These are phyloP conservation scores for Globisporangium perplexum DNA, from an alignment of 352 stramenopile species.

Conservation along the genomic window DNA sequence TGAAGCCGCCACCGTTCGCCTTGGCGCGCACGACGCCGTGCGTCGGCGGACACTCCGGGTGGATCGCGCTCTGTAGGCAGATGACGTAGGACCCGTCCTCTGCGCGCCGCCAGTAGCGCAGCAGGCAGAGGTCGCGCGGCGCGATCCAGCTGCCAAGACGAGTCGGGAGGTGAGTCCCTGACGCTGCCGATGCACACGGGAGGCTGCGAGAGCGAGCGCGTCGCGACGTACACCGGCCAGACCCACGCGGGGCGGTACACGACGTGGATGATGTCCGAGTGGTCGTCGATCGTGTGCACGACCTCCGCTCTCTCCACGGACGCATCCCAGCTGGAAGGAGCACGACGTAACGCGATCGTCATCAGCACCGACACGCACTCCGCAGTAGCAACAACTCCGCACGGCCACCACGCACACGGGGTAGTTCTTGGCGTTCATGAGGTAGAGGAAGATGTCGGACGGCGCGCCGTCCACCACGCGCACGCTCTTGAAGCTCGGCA, in stretches of 20 bases:
- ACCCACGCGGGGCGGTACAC: slow-evolving; percentile 76
- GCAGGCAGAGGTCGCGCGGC: slow-evolving; percentile 57
- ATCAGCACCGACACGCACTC: background rate
- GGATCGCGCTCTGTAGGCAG: slow-evolving; percentile 68
- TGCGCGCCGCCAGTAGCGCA: slow-evolving; percentile 67
- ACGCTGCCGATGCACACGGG: too few relatives aligned
- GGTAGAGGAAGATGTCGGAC: slow-evolving; percentile 66
- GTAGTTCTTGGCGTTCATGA: slow-evolving; percentile 73
- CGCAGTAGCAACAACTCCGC: background rate
- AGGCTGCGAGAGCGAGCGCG: background rate
- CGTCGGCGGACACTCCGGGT: slow-evolving; percentile 64
- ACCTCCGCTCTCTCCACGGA: slow-evolving; percentile 55
- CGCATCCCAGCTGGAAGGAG: slow-evolving; percentile 46
- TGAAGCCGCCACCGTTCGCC: slow-evolving; percentile 57
- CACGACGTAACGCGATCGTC: too few relatives aligned
- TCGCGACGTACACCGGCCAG: slow-evolving; percentile 53
- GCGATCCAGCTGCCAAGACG: slow-evolving; percentile 39
- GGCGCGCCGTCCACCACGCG: slow-evolving; percentile 58
- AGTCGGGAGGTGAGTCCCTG: too few relatives aligned
- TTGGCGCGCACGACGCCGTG: slow-evolving; percentile 53
- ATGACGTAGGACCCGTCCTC: slow-evolving; percentile 75
- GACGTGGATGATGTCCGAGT: slow-evolving; percentile 76
- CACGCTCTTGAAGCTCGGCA: slow-evolving; percentile 66
- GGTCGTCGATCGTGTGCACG: slow-evolving; percentile 73
- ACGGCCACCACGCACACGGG: slow-evolving; percentile 20